A percentile compares a stretch with the other conserved stretches of the same genome.
phyloP scores from a whole-genome alignment of 1,139 yeast genomes.

The Protomyces macrosporus region DNA sequence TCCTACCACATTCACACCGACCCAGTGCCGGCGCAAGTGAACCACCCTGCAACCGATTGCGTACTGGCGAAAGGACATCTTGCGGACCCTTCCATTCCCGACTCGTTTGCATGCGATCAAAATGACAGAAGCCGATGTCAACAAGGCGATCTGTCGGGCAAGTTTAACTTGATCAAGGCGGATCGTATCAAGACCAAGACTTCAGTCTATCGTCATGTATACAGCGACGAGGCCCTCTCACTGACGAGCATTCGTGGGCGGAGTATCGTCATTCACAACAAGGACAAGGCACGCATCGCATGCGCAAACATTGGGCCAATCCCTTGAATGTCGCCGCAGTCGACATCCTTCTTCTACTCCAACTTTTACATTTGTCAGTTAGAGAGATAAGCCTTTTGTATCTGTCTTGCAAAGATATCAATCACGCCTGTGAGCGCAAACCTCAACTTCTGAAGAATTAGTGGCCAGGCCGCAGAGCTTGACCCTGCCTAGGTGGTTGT shows the following conservation, averaged over 20 bases:
- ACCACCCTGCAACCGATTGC: constrained; percentile 2
- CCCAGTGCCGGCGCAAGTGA: constrained; percentile 4
- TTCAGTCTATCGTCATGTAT: constrained; percentile 7
- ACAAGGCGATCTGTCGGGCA: constrained; percentile 16
- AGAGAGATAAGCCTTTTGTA: too few species aligned
- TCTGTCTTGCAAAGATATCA: too few species aligned
- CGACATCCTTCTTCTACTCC: too few species aligned
- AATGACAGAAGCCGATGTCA: constrained; percentile 3
- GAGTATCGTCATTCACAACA: constrained; percentile 19
- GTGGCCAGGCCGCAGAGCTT: too few species aligned
- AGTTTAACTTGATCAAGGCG: constrained; percentile 5
- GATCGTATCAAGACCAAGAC: neutral
- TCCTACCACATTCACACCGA: constrained; percentile 12
- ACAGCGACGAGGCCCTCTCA: constrained; percentile 4
- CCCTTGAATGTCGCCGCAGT: too few species aligned
- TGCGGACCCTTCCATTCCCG: neutral
- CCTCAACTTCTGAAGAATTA: too few species aligned
- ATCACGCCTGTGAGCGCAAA: too few species aligned
- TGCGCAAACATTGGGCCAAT: constrained; percentile 4
- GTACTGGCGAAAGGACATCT: constrained; percentile 12
- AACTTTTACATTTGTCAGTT: too few species aligned
- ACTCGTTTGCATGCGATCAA: neutral
- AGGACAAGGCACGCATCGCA: constrained; percentile 9
- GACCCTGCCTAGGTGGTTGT: too few species aligned
- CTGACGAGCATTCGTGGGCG: constrained; percentile 1